Conservation (phyloP, 2,329 filamentous ascomycete genomes). For the Fusarium lateritium region DNA sequence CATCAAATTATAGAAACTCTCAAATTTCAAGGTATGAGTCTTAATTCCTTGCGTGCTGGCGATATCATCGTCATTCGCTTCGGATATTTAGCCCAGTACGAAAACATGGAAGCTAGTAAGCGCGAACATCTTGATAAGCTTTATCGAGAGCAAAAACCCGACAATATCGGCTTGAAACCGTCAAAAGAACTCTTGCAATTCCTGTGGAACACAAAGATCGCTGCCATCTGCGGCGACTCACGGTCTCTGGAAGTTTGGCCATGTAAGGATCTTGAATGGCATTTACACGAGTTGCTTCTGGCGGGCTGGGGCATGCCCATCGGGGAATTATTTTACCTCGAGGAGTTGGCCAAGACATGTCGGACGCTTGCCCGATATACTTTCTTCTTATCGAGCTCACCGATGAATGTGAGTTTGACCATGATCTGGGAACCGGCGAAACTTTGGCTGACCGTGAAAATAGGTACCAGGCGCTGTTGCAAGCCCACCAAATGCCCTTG, state of each 20-base stretch:
- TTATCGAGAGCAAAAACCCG: constrained; percentile 28
- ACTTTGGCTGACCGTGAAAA: background rate
- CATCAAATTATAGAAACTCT: constrained; percentile 28
- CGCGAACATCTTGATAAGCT: constrained; percentile 30
- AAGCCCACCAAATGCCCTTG: constrained; percentile 34
- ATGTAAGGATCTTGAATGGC: constrained; percentile 39
- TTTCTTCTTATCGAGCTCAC: constrained; percentile 64
- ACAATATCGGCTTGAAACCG: constrained; percentile 57
- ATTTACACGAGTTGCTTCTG: constrained; percentile 60
- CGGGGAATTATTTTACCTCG: constrained; percentile 54
- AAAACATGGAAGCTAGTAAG: constrained; percentile 29
- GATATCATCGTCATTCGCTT: constrained; percentile 42
- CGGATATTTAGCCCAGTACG: constrained; percentile 43
- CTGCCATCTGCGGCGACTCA: constrained; percentile 59
- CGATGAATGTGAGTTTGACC: constrained; percentile 55
- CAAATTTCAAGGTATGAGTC: constrained; percentile 21
- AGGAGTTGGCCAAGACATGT: constrained; percentile 60
- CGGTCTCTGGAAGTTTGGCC: constrained; percentile 60
- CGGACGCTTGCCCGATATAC: constrained; percentile 62
- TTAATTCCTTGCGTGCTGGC: constrained; percentile 13
- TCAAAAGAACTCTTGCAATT: constrained; percentile 54
- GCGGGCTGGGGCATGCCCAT: constrained; percentile 64
- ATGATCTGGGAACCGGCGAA: too few species aligned
- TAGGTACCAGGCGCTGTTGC: constrained; percentile 36
- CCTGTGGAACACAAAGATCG: constrained; percentile 60